Evolutionary conservation across 202 grass and related monocot genomes (phyloP).

Genomic region (Zizania palustris): DNA sequence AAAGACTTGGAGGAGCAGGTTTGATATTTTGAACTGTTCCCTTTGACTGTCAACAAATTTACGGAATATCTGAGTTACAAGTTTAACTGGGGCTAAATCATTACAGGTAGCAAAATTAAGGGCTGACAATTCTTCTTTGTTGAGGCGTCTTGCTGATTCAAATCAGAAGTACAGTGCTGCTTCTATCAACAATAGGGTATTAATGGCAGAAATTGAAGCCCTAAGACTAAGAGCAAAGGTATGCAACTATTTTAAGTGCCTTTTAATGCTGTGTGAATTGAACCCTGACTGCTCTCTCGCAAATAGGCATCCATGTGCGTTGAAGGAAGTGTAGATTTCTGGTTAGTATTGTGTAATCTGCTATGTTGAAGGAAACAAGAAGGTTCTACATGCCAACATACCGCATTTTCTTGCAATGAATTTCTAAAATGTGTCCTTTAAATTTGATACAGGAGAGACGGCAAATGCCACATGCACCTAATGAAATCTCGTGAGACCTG

Average conservation of each 20-base stretch:
- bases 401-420: neutral
- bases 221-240: slow-evolving; percentile 83
- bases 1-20: slow-evolving; percentile 78
- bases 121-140: slow-evolving; percentile 62
- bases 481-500: too few species aligned
- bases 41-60: slow-evolving; percentile 6
- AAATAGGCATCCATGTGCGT: neutral
- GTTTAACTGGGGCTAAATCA: neutral
- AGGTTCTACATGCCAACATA: neutral
- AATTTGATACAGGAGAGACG: neutral
- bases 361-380: neutral
- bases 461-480: neutral
- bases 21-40: neutral
- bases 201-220: slow-evolving; percentile 73
- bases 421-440: neutral
- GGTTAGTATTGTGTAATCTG: neutral
- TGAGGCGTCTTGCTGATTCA: slow-evolving; percentile 54
- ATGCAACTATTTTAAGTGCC: neutral
- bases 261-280: neutral
- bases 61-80: neutral
- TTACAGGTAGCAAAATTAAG: slow-evolving; percentile 57
- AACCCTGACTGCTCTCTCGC: neutral
- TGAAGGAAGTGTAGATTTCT: neutral
- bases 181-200: slow-evolving; percentile 65
- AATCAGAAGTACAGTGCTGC: slow-evolving; percentile 60